Base-by-base conservation (phyloP, 1,284 basidiomycete species). In the Cutaneotrichosporon curvatum region DNA sequence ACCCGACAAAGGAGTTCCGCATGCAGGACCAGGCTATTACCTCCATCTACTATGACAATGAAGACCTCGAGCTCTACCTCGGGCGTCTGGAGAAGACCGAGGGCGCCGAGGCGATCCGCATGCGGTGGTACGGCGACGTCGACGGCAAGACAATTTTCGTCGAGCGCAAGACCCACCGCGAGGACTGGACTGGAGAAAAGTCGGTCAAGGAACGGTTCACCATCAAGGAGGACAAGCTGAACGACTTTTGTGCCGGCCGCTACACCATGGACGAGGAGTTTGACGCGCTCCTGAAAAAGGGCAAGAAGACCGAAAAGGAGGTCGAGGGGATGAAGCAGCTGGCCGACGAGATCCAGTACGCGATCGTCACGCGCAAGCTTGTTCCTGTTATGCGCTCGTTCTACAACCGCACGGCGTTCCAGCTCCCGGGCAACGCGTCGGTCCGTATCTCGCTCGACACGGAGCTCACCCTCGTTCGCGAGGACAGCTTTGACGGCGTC, bases 151-250 rank as follows among this genome's bases (percentile, higher is more conserved):
- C 85, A 12, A 85, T 86, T 50, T 98, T 96, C 62, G 90, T 98
- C 37, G 94, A 98, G 76, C 87, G 95, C 50, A 98, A 98, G 74
- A 98, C 95, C 0, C 94, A 98, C 67, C 81, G 92, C 43, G 94
- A 98, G 73, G 94, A 98, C 70, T 98, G 95, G 94, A 98, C 95
- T 0, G 94, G 94, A 28, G 94, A 98, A 72, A 98, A 97, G 74
- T 94, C 88, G 15, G 94, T 98, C 67, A 98, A 98, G 73, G 89
- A 94, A 23, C 88, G 94, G 8, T 97, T 98, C 75, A 84, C 90
- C 1, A 85, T 98, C 73, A 94, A 95, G 71, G 94, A 97, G 70
- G 83, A 91, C 58, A 81, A 89, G 50, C 85, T 97, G 60, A 96
- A 97, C 66, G 84, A 86, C 21, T 98, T 89, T 76, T 75, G 96